Base-by-base conservation (phyloP, 768 basidiomycete species). In the Paxillus ammoniavirescens region DNA sequence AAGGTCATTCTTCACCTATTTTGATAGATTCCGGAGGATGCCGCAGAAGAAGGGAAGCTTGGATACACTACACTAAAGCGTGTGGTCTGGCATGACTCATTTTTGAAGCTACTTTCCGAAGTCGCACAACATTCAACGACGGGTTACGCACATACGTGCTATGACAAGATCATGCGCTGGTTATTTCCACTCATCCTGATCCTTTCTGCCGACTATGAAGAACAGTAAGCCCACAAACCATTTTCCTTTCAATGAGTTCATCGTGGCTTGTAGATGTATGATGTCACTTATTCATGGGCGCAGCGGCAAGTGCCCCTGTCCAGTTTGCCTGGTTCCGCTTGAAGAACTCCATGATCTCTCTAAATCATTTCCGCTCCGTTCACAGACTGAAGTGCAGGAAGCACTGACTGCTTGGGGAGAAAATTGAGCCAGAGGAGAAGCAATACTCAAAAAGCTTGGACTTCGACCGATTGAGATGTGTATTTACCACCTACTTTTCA, bases 131-230 rank as follows among this genome's bases (percentile, higher is more conserved):
- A 60, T 14, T 61, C 67, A 0, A 33, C 54, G 6, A 61, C 48
- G 2, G 74, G 75, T 0, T 63, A 53, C 44, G 17, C 31, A 0
- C 52, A 57, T 21, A n/a, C 51, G 10, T 75, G 68, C 8, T 64
- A 74, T 56, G 58, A 59, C 4, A 54, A 26, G 41, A 33, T 72
- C 12, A 2, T 23, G 2, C 66, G 62, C 0, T 56, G 38, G 12
- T 40, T 79, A 0, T 78, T 66, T 30, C 75, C 74, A 1, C 26
- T 72, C 7, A 61, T 79, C 17, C 31, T 75, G 0, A 74, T 77
- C 3, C 56, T 77, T 1, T 73, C 70, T 7, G 68, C 71, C 5
- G 75, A 79, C 49, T 79, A 76, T 49, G 71, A 79, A 54, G 77
- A 81, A 65, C 72, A 74, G 78, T 79, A 67, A 23, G 73, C 45